These are phyloP conservation scores for Toxoplasma gondii DNA, from an alignment of 169 alveolate genomes.

Conservation along the genomic window DNA sequence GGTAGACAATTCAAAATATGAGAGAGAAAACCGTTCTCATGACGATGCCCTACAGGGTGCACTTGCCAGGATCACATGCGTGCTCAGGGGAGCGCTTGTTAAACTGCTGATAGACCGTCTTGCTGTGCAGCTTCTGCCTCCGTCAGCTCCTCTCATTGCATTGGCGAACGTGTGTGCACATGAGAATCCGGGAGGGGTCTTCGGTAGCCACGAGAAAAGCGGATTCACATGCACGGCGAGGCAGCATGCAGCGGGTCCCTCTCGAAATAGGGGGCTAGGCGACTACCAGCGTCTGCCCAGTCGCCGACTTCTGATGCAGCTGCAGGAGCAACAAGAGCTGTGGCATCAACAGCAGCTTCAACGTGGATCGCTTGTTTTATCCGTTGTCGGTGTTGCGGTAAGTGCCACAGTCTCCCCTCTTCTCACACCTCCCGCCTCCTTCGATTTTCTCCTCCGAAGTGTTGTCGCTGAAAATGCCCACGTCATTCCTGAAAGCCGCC, in stretches of 20 bases:
- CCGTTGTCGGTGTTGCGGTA: neutral
- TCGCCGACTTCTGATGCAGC: neutral
- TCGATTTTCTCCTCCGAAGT: slow-evolving; percentile 1
- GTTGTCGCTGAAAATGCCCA: slow-evolving; percentile 33
- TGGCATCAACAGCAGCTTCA: slow-evolving; percentile 8
- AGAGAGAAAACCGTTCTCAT: too few species aligned
- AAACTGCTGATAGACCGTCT: neutral
- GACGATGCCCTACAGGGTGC: too few species aligned
- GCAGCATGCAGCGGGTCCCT: neutral
- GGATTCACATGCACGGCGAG: neutral
- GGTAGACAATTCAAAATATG: too few species aligned
- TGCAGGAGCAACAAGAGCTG: neutral
- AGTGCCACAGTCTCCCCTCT: neutral
- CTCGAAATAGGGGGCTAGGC: neutral
- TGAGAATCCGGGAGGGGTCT: neutral
- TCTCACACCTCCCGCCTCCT: neutral
- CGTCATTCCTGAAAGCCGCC: slow-evolving; percentile 44
- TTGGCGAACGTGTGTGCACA: neutral
- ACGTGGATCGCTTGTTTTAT: slow-evolving; percentile 28
- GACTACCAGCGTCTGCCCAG: neutral
- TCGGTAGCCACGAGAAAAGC: neutral
- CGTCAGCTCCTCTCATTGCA: neutral
- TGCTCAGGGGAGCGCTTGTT: neutral
- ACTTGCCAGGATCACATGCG: too few species aligned
- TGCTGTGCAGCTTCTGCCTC: slow-evolving; percentile 8